Evolutionary conservation across 352 stramenopile species (phyloP).

Genomic region (Pythium biforme): DNA sequence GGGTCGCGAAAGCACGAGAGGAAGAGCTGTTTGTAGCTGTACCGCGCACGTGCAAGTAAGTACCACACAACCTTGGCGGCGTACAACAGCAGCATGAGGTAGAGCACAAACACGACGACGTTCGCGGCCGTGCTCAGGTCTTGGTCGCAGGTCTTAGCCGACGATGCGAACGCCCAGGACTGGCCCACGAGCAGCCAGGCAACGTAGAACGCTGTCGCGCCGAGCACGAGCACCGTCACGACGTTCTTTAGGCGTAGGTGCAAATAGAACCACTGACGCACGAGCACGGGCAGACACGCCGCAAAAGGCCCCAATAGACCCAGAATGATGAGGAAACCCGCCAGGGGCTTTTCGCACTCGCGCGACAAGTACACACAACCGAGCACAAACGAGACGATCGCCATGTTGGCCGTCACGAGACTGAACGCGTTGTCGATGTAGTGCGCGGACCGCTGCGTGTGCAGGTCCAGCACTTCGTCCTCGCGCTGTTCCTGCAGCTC

Average conservation of each 20-base stretch:
- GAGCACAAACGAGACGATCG: conserved; percentile 32
- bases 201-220: conserved; percentile 24
- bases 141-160: conserved; percentile 31
- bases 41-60: conserved; percentile 32
- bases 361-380: conserved; percentile 28
- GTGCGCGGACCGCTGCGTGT: conserved; percentile 27
- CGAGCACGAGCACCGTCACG: conserved; percentile 19
- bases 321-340: conserved; percentile 30
- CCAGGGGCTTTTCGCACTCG: conserved; percentile 33
- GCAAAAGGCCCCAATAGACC: conserved; percentile 36
- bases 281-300: conserved; percentile 30
- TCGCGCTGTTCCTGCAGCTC: conserved; percentile 21
- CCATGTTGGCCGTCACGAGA: conserved; percentile 39
- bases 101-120: conserved; percentile 33
- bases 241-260: conserved; percentile 32
- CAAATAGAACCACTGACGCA: conserved; percentile 46
- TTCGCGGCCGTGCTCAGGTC: conserved; percentile 38
- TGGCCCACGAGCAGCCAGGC: conserved; percentile 37
- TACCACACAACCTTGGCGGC: conserved; percentile 42
- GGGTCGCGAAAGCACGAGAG: conserved; percentile 36
- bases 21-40: conserved; percentile 32
- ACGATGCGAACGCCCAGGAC: conserved; percentile 36
- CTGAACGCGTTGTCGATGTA: conserved; percentile 39
- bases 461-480: conserved; percentile 24
- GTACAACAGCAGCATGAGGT: conserved; percentile 33